Evolutionary conservation across 441 rosid species (phyloP), one percentile per base, ranked within the genome.

Genomic region (Biscutella auriculata): DNA sequence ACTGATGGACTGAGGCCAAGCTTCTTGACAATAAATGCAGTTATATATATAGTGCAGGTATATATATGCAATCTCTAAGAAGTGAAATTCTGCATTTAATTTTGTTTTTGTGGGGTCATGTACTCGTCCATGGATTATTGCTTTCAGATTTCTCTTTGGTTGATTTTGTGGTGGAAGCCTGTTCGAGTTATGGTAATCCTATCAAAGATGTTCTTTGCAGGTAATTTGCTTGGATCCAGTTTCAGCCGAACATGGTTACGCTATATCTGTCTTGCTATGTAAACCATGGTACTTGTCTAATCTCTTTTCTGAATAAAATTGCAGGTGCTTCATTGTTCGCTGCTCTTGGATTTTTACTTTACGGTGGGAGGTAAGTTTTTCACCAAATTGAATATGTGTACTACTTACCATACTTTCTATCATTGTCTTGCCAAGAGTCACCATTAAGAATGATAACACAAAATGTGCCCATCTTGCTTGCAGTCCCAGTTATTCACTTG

Each of bases 151-250:
- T 76, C 82, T 48, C 70, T 85, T 76, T 88, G 96, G 96, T 60
- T 85, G 82, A 70, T 82, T 26, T 63, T 82, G 66, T 85, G 88
- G 83, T 88, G 91, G 96, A 88, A 83, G 78, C 78, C 82, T 63
- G 71, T 80, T 62, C 87, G 61, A 6, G 45, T 78, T 54, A 63
- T 82, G 64, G 52, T 79, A 16, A 62, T 80, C 72, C 66, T 88
- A 28, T 82, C 97, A 8, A 88, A 86, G 75, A 62, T 88, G 83
- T 88, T 88, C 79, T 85, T 88, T 80, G 89, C 92, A 39, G 86
- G 97, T 86, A 51, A 21, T 30, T 61, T 41, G 66, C 54, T 54
- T 62, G 9, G 1, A 19, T 39, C 46, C 17, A 47, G 1, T 7
- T 44, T 41, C 40, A 34, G 23, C 11, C 33, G 36, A 51, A 23